Evolutionary conservation across 2,329 filamentous ascomycete genomes (phyloP), one percentile per base, ranked within the genome.

Genomic region (Didymella glomerata): DNA sequence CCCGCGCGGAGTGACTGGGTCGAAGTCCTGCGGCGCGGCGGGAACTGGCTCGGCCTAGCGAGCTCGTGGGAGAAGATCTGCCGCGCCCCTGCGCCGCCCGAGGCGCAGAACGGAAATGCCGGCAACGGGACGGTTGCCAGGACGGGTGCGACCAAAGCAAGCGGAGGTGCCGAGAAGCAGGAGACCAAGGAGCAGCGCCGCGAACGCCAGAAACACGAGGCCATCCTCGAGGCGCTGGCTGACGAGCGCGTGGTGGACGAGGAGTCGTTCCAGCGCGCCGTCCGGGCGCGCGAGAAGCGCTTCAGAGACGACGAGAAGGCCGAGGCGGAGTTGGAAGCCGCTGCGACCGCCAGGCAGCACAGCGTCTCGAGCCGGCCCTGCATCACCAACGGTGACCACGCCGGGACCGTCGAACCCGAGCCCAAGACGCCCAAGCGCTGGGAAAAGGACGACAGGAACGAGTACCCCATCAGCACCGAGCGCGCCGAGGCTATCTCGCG

Each of bases 1-100:
- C 88, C 90, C 1, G 88, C 90, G 2, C 87, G 90, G 50, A 85
- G 88, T 3, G 92, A 96, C 76, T 96, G 91, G 91, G 86, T 89
- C 47, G 90, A 94, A 76, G 82, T 94, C 0, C 76, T 95, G 10
- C 84, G 88, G 0, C 84, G 86, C 28, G 83, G 85, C 0, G 82
- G 86, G 32, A 90, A 91, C 70, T 92, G 89, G 88, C 83, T 94
- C 50, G 82, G 85, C 7, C 82, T 95, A 9, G 73, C 77, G 2
- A 78, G 83, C 3, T 82, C 83, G 1, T 95, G 91, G 92, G 90
- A 93, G 62, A 80, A 79, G 2, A 83, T 95, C 5, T 94, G 91
- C 62, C 74, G 78, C 1, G 78, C 80, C n/a, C 76, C 78, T 30
- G 34, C 14, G 9, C 40, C 14, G 9, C 40, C 24, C 22, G 9